These are phyloP conservation scores for Fusarium nanum DNA, from an alignment of 2,329 filamentous ascomycete genomes.

Conservation along the genomic window DNA sequence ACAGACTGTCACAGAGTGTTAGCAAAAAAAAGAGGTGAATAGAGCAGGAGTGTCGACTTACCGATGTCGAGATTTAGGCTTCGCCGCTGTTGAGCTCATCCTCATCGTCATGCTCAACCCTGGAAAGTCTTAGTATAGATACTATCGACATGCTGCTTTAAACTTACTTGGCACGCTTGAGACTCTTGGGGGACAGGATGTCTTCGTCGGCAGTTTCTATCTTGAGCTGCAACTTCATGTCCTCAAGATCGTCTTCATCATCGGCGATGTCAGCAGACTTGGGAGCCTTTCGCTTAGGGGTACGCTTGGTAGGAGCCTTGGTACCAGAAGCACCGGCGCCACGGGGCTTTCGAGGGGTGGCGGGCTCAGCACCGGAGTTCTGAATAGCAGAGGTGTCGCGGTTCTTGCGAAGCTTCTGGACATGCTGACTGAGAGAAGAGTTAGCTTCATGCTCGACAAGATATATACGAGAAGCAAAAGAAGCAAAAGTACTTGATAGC, in stretches of 20 bases:
- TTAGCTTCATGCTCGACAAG: slow-evolving; percentile 24
- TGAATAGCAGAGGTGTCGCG: slow-evolving; percentile 47
- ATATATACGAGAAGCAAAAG: background rate
- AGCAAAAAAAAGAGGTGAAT: background rate
- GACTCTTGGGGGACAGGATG: slow-evolving; percentile 10
- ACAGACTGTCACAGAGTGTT: background rate
- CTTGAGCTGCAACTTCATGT: slow-evolving; percentile 46
- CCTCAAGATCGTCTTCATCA: slow-evolving; percentile 44
- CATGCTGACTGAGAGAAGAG: slow-evolving; percentile 55
- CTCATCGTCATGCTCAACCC: slow-evolving; percentile 31
- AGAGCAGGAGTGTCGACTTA: background rate
- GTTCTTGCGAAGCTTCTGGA: slow-evolving; percentile 58
- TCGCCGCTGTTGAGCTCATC: slow-evolving; percentile 6
- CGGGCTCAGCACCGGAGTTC: slow-evolving; percentile 25
- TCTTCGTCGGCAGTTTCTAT: slow-evolving; percentile 35
- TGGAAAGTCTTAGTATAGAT: slow-evolving; percentile 7
- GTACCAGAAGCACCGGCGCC: slow-evolving; percentile 9
- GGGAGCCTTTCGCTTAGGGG: slow-evolving; percentile 43
- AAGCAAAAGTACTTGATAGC: slow-evolving; percentile 55
- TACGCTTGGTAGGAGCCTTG: slow-evolving; percentile 48
- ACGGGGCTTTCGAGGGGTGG: slow-evolving; percentile 43
- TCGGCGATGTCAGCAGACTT: slow-evolving; percentile 27
- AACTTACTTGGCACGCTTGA: slow-evolving; percentile 47
- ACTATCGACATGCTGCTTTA: slow-evolving; percentile 6
- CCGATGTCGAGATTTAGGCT: slow-evolving; percentile 8